Percentiles rank a stretch among this genome's conserved stretches.
phyloP scores from a whole-genome alignment of 345 rosid species.

The Ailanthus altissimus region DNA sequence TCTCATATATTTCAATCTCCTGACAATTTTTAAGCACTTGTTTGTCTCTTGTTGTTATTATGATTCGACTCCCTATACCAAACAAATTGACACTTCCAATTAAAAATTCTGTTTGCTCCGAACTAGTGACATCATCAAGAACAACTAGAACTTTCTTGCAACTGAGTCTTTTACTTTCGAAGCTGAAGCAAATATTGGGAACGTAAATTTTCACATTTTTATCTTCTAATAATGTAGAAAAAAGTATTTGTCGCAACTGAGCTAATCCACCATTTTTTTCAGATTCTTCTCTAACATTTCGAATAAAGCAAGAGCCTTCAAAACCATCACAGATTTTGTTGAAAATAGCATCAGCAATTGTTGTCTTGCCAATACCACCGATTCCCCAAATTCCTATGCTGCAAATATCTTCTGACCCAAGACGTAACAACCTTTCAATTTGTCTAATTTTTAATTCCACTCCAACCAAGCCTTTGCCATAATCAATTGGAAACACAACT shows the following conservation, averaged over 20 bases:
- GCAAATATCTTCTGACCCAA: conserved; percentile 17
- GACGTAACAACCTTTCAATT: conserved; percentile 1
- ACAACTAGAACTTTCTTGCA: too few species aligned
- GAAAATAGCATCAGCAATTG: conserved; percentile 33
- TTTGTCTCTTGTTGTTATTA: neutral
- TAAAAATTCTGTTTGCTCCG: too few species aligned
- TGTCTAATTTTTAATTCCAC: neutral
- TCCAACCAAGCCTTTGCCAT: neutral
- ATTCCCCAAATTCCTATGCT: conserved; percentile 34
- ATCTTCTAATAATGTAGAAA: too few species aligned
- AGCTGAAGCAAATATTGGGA: too few species aligned
- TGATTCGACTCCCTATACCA: neutral
- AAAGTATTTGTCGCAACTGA: neutral
- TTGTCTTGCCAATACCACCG: conserved; percentile 45
- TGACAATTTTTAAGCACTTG: neutral
- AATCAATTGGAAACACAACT: neutral
- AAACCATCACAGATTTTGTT: conserved; percentile 18
- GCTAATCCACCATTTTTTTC: neutral
- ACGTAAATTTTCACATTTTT: too few species aligned
- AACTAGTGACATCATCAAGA: too few species aligned
- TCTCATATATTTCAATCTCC: neutral
- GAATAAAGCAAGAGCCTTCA: conserved; percentile 22
- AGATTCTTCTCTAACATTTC: conserved; percentile 16
- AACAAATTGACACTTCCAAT: too few species aligned
- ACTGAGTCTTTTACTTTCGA: too few species aligned